These are phyloP conservation scores for Candida hispaniensis DNA, from an alignment of 805 yeast species.

Conservation along the genomic window DNA sequence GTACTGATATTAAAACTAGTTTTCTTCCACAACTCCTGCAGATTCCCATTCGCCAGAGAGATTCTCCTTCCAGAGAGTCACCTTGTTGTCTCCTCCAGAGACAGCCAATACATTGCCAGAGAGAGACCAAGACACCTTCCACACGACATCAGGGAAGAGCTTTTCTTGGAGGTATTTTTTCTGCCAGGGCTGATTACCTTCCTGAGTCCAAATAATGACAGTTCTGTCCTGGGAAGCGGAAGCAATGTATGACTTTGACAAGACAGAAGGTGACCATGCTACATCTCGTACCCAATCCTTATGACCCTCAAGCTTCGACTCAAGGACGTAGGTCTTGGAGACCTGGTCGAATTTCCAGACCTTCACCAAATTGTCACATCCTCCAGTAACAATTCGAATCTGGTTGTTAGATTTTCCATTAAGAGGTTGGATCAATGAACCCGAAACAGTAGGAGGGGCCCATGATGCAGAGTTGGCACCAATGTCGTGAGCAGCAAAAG, in stretches of 20 bases:
- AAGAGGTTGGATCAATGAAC: conserved; percentile 26
- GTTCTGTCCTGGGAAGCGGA: conserved; percentile 95
- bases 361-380: conserved; percentile 87
- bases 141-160: conserved; percentile 90
- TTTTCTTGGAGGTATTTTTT: conserved; percentile 63
- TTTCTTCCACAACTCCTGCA: conserved; percentile 90
- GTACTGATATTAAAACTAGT: conserved; percentile 1
- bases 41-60: conserved; percentile 90
- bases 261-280: conserved; percentile 91
- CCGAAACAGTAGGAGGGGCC: conserved; percentile 31
- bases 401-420: conserved; percentile 20
- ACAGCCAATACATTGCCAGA: conserved; percentile 93
- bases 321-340: conserved; percentile 52
- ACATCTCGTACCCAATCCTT: conserved; percentile 98
- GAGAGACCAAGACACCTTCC: conserved; percentile 97
- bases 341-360: conserved; percentile 67
- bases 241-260: conserved; percentile 82
- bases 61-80: conserved; percentile 93
- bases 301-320: conserved; percentile 77
- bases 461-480: conserved; percentile 93
- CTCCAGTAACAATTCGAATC: conserved; percentile 78
- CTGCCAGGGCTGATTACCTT: conserved; percentile 61
- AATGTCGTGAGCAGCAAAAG: conserved; percentile 75
- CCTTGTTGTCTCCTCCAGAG: conserved; percentile 92
- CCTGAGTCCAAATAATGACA: conserved; percentile 91